phyloP scores from a whole-genome alignment of 306 rosid genomes.

The Vachellia pachyceras region DNA sequence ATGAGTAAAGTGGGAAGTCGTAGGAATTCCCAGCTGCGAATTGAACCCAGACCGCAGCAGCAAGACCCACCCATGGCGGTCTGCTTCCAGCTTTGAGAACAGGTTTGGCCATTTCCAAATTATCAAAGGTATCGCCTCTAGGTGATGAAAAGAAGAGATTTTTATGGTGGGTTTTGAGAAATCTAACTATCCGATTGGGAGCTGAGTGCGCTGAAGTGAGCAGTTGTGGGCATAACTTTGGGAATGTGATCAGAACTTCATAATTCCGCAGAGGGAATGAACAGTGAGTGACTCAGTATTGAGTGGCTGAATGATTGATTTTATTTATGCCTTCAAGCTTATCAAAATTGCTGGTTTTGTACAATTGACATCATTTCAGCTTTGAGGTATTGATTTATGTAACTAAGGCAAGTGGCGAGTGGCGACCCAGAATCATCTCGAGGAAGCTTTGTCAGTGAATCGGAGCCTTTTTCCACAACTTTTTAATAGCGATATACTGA shows the following conservation, averaged over 20 bases:
- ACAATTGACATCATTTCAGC: no score
- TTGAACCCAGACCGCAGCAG: conserved; percentile 84
- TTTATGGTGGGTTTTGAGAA: background rate
- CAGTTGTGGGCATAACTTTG: background rate
- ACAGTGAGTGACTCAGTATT: no score
- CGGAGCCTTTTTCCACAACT: no score
- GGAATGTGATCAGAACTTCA: background rate
- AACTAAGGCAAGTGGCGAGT: no score
- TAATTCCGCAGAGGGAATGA: no score
- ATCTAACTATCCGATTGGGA: background rate
- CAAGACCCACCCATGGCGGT: conserved; percentile 96
- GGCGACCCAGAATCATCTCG: no score
- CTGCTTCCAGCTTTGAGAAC: conserved; percentile 80
- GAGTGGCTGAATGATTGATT: no score
- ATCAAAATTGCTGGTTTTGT: no score
- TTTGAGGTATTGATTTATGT: no score
- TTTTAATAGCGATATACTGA: no score
- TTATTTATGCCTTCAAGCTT: no score
- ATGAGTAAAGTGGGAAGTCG: conserved; percentile 79
- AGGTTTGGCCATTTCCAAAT: conserved; percentile 44
- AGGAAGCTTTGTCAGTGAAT: no score
- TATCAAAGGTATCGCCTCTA: background rate
- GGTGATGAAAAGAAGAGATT: background rate
- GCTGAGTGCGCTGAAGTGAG: background rate
- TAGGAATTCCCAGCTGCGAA: conserved; percentile 63